These are phyloP conservation scores for Cyberlindnera xylosilytica DNA, from an alignment of 805 yeast species.

Conservation along the genomic window DNA sequence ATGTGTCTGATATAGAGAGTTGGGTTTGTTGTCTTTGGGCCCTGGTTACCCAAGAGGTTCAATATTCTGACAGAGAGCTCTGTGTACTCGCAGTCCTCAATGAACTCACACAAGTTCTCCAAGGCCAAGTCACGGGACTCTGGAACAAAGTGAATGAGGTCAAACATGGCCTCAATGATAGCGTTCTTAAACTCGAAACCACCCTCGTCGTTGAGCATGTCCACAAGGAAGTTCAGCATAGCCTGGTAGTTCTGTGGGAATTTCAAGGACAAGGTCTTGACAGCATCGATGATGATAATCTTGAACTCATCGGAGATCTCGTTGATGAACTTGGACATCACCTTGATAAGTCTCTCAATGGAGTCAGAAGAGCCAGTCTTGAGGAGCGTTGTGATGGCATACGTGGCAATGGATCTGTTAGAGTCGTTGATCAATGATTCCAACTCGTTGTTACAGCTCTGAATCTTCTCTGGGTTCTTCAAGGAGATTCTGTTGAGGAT, in stretches of 20 bases:
- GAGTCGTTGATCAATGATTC: slow-evolving; percentile 85
- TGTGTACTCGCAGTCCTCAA: slow-evolving; percentile 96
- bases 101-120: slow-evolving; percentile 90
- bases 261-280: slow-evolving; percentile 85
- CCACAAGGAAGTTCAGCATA: slow-evolving; percentile 78
- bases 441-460: slow-evolving; percentile 78
- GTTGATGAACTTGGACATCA: slow-evolving; percentile 83
- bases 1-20: slow-evolving; percentile 92
- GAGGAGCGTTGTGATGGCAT: slow-evolving; percentile 92
- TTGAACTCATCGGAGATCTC: slow-evolving; percentile 96
- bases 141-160: slow-evolving; percentile 83
- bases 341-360: slow-evolving; percentile 85
- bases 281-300: slow-evolving; percentile 91
- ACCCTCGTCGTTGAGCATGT: slow-evolving; percentile 87
- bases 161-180: slow-evolving; percentile 90
- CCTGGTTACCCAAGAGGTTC: slow-evolving; percentile 90
- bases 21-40: slow-evolving; percentile 83
- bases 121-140: slow-evolving; percentile 78
- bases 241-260: slow-evolving; percentile 88
- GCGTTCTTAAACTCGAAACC: slow-evolving; percentile 80
- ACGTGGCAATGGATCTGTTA: slow-evolving; percentile 90
- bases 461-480: slow-evolving; percentile 73
- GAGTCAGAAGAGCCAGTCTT: slow-evolving; percentile 90
- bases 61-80: slow-evolving; percentile 91
- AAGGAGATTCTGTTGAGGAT: slow-evolving; percentile 81